Percentiles rank a stretch among this genome's conserved stretches.
These are phyloP conservation scores for Helicostylum pulchrum DNA, from an alignment of 192 early-diverging fungal genomes.

Conservation along the genomic window DNA sequence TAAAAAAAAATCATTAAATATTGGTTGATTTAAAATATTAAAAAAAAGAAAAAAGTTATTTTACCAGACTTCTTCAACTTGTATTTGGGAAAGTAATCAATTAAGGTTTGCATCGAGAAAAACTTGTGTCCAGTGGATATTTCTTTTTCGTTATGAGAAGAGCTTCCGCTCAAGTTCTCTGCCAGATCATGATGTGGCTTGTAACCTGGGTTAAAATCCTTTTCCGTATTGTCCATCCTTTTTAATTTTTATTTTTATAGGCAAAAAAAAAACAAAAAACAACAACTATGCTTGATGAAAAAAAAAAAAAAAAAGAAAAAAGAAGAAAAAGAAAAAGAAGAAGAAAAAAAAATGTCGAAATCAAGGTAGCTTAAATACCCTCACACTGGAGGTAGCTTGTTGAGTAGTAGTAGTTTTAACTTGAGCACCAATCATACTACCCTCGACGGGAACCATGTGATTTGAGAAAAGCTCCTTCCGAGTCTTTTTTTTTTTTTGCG, in stretches of 20 bases:
- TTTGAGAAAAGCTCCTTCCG: too few species aligned
- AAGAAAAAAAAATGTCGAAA: neutral
- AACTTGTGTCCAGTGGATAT: constrained; percentile 9
- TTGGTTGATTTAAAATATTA: too few species aligned
- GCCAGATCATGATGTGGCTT: neutral
- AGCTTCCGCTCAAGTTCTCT: neutral
- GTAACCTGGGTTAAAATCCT: constrained; percentile 2
- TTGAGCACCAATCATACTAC: too few species aligned
- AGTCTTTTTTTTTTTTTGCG: too few species aligned
- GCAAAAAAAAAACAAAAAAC: neutral
- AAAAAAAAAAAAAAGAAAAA: neutral
- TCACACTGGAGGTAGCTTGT: too few species aligned
- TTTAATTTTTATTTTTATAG: neutral
- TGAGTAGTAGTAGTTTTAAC: too few species aligned
- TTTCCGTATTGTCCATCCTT: neutral
- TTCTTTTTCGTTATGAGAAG: neutral
- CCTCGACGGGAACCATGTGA: too few species aligned
- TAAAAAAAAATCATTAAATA: too few species aligned
- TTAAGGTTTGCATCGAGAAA: constrained; percentile 4
- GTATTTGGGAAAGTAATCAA: constrained; percentile 37
- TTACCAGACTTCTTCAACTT: constrained; percentile 31
- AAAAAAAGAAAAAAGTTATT: too few species aligned
- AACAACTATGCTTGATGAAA: neutral
- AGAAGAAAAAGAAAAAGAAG: neutral
- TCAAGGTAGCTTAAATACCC: too few species aligned